These are phyloP conservation scores for Trypanosoma caninum DNA, from an alignment of 208 protist genomes.

Conservation along the genomic window DNA sequence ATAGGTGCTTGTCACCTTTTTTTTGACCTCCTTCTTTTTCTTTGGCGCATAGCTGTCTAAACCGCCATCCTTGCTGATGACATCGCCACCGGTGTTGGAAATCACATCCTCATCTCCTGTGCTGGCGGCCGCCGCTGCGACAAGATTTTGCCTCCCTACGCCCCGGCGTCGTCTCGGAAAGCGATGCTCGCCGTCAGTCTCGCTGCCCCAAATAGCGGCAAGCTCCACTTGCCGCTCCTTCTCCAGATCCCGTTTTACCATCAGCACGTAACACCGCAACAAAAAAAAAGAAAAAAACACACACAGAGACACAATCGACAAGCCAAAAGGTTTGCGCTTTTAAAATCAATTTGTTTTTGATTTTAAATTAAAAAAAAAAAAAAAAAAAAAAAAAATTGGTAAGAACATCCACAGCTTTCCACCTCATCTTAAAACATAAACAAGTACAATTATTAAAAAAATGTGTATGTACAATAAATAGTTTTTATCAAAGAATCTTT, in stretches of 20 bases:
- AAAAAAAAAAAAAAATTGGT: background rate
- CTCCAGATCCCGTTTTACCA: slow-evolving; percentile 76
- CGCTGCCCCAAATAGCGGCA: slow-evolving; percentile 81
- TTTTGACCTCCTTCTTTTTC: slow-evolving; percentile 26
- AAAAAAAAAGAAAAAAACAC: too few relatives aligned
- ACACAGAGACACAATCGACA: background rate
- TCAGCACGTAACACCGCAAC: slow-evolving; percentile 10
- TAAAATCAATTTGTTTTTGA: background rate
- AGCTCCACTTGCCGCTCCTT: slow-evolving; percentile 85
- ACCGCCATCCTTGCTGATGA: slow-evolving; percentile 20
- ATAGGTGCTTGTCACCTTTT: slow-evolving; percentile 37
- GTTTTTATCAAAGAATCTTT: slow-evolving; percentile 7
- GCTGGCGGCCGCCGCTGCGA: background rate
- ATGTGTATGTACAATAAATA: background rate
- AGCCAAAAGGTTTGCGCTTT: background rate
- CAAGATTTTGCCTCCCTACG: slow-evolving; percentile 23
- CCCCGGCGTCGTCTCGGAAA: slow-evolving; percentile 59
- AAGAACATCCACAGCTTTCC: background rate
- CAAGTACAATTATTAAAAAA: slow-evolving; percentile 7
- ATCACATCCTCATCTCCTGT: slow-evolving; percentile 27
- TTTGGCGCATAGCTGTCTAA: slow-evolving; percentile 8
- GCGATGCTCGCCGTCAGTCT: slow-evolving; percentile 62
- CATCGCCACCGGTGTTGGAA: slow-evolving; percentile 34
- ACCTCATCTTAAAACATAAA: background rate
- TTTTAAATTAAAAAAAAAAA: slow-evolving; percentile 9